Evolutionary conservation across 495 filamentous ascomycete species (phyloP), one percentile per base, ranked within the genome.

Genomic region (Cudoniella acicularis): DNA sequence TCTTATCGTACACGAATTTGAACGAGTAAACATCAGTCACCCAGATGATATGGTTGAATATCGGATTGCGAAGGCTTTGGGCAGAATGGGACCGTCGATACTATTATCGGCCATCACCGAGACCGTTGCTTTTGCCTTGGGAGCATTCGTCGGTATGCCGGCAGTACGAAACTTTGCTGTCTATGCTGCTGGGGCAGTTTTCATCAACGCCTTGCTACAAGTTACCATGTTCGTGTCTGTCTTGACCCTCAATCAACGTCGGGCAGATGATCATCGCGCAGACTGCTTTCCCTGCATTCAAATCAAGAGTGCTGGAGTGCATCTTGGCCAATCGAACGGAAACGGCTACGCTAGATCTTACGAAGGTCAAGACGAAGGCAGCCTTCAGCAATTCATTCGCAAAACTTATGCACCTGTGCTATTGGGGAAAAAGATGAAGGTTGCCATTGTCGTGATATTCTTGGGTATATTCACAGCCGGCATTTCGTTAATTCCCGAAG

Each of bases 1-100:
- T 74, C 73, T 98, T 51, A 96, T 98, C 51, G 95, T 98, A 6
- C 92, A 98, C 73, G 94, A 98, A 67, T 97, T 98, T 63, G 95
- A 98, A 72, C 82, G 95, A 24, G 86, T 96, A 56, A 97, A 98
- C 66, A 73, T 92, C 68, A 95, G 84, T 69, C 84, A 96, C 67
- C 89, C 90, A 0, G 91, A 96, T 63, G 86, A 91, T 40, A 76
- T 84, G 63, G 84, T 98, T n/a, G 87, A 96, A 58, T 83, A 88
- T 63, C 80, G 94, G 17, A 83, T 96, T 60, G 86, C 90, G 17
- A 87, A 86, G 60, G 91, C 95, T 0, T 78, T 96, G 27, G 92
- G 94, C 11, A 83, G 94, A 43, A 98, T 98, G 81, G 94, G 94
- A 0, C 94, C 94, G 6, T 96, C 91, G 22, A 96, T 98, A 49